These are phyloP conservation scores for Nicotiana rustica DNA, from an alignment of 305 asterid genomes.

Conservation along the genomic window DNA sequence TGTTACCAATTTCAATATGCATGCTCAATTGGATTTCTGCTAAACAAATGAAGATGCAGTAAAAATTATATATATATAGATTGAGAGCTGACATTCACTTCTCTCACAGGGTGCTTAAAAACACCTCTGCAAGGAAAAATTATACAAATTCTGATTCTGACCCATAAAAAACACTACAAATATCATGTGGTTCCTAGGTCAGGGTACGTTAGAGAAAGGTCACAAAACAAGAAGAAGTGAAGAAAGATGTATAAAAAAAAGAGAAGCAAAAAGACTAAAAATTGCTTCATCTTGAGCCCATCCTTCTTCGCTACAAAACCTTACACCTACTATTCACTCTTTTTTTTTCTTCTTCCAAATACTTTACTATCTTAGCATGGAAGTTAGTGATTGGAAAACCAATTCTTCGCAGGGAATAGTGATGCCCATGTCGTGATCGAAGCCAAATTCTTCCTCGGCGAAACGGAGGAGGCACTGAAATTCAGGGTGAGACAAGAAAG, in stretches of 20 bases:
- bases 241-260: slow-evolving; percentile 1
- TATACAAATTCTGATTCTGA: slow-evolving; percentile 34
- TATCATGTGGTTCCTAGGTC: slow-evolving; percentile 26
- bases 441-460: slow-evolving; percentile 35
- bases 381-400: slow-evolving; percentile 62
- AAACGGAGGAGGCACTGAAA: too few species aligned
- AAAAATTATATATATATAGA: not conserved
- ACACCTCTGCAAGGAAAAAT: slow-evolving; percentile 66
- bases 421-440: slow-evolving; percentile 83
- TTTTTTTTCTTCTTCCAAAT: not conserved
- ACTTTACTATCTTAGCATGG: slow-evolving; percentile 53
- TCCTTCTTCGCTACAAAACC: not conserved
- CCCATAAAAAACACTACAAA: slow-evolving; percentile 43
- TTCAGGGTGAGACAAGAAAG: too few species aligned
- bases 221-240: not conserved
- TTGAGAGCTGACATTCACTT: not conserved
- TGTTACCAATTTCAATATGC: not conserved
- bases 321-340: not conserved
- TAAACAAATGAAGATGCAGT: not conserved
- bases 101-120: slow-evolving; percentile 53
- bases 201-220: not conserved
- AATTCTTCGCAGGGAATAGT: slow-evolving; percentile 82
- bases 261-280: not conserved
- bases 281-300: slow-evolving; percentile 12
- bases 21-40: not conserved